Evolutionary conservation across 768 basidiomycete genomes (phyloP).

Genomic region (Polyporus arcularius): DNA sequence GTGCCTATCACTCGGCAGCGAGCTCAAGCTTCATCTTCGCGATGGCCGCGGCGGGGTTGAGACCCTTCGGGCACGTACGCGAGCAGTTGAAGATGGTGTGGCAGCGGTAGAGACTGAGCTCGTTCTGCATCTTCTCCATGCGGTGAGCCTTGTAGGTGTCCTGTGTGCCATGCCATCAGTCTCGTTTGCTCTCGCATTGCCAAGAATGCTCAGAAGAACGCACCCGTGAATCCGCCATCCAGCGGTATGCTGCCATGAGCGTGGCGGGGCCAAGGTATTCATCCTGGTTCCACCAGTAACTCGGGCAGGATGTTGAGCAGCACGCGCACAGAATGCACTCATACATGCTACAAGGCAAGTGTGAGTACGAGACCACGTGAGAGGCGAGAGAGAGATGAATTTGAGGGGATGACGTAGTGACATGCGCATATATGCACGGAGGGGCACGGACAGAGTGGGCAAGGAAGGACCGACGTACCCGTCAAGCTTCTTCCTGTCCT

Average conservation of each 20-base stretch:
- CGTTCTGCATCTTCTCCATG: slow-evolving; percentile 92
- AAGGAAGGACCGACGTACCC: slow-evolving; percentile 34
- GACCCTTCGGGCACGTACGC: slow-evolving; percentile 95
- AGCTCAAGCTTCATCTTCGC: slow-evolving; percentile 93
- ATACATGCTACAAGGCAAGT: slow-evolving; percentile 74
- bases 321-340: slow-evolving; percentile 97
- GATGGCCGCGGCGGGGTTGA: slow-evolving; percentile 91
- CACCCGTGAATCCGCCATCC: slow-evolving; percentile 96
- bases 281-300: slow-evolving; percentile 99
- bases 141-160: slow-evolving; percentile 78
- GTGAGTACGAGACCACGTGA: neutral
- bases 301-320: slow-evolving; percentile 97
- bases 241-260: slow-evolving; percentile 94
- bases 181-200: neutral
- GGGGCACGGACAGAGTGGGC: neutral
- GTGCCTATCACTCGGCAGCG: slow-evolving; percentile 57
- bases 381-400: no score
- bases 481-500: slow-evolving; percentile 92
- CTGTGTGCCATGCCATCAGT: slow-evolving; percentile 37
- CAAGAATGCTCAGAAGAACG: slow-evolving; percentile 29
- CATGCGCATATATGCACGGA: slow-evolving; percentile 26
- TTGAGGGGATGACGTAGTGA: slow-evolving; percentile 6
- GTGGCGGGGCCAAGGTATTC: slow-evolving; percentile 98
- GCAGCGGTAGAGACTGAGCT: slow-evolving; percentile 95
- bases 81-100: slow-evolving; percentile 99